phyloP scores from a whole-genome alignment of 805 yeast species.

The Cyberlindnera mrakii region DNA sequence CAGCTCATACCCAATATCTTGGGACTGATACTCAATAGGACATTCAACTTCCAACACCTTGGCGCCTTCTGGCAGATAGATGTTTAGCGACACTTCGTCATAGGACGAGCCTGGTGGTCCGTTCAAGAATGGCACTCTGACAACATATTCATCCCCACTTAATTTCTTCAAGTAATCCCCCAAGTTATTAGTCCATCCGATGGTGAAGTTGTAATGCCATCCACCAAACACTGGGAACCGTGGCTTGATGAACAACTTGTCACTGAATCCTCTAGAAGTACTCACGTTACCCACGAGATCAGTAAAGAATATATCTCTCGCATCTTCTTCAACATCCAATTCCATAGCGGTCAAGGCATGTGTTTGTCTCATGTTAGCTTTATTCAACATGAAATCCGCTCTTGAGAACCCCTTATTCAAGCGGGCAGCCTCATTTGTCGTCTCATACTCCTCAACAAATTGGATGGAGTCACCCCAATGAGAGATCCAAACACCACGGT shows the following conservation, averaged over 20 bases:
- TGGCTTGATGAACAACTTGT: constrained; percentile 59
- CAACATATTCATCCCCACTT: constrained; percentile 38
- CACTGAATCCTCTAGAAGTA: constrained; percentile 44
- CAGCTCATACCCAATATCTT: constrained; percentile 28
- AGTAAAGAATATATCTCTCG: constrained; percentile 69
- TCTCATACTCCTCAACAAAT: constrained; percentile 81
- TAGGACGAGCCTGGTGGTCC: constrained; percentile 70
- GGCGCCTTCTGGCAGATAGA: constrained; percentile 88
- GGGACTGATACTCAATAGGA: constrained; percentile 39
- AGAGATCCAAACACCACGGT: constrained; percentile 83
- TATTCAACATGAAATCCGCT: constrained; percentile 63
- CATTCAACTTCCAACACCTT: constrained; percentile 47
- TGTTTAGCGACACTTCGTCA: constrained; percentile 48
- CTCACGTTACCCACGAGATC: constrained; percentile 94
- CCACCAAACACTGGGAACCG: constrained; percentile 95
- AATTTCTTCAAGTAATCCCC: constrained; percentile 43
- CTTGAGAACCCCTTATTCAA: constrained; percentile 72
- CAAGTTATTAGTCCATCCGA: constrained; percentile 81
- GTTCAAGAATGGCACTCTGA: constrained; percentile 65
- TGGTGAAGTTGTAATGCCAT: constrained; percentile 91
- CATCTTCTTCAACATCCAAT: constrained; percentile 43
- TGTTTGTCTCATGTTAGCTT: constrained; percentile 39
- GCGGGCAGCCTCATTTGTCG: constrained; percentile 69
- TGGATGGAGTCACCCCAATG: constrained; percentile 70
- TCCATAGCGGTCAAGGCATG: constrained; percentile 60